A percentile compares a stretch with the other conserved stretches of the same genome.
These are phyloP conservation scores for Patellaria atrata DNA, from an alignment of 495 filamentous ascomycete genomes.

Conservation along the genomic window DNA sequence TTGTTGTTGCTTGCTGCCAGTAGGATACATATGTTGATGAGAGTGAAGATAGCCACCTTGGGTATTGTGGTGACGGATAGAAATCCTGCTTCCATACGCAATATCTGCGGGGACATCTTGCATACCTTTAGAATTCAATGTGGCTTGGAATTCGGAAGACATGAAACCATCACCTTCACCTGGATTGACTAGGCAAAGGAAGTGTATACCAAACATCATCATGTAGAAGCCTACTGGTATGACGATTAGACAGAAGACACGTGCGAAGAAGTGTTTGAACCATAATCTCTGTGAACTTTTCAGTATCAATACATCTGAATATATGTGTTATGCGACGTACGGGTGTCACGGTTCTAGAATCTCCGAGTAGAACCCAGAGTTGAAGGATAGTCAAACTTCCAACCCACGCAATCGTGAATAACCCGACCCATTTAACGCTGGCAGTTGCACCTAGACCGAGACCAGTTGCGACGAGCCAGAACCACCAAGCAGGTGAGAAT, in stretches of 20 bases:
- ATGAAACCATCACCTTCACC: conserved; percentile 98
- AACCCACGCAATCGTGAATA: conserved; percentile 98
- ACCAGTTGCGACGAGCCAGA: conserved; percentile 84
- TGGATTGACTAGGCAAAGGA: conserved; percentile 80
- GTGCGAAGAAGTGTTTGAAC: conserved; percentile 89
- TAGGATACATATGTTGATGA: conserved; percentile 93
- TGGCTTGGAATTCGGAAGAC: conserved; percentile 98
- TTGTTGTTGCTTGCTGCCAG: conserved; percentile 94
- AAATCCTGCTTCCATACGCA: conserved; percentile 71
- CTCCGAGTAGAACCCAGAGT: conserved; percentile 87
- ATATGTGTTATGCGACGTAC: conserved; percentile 26
- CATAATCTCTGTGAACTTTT: conserved; percentile 47
- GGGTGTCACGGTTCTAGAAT: conserved; percentile 66
- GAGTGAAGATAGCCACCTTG: conserved; percentile 97
- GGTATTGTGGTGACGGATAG: conserved; percentile 84
- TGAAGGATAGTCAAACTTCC: conserved; percentile 81
- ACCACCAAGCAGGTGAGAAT: conserved; percentile 88
- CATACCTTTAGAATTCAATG: conserved; percentile 91
- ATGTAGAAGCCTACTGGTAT: conserved; percentile 86
- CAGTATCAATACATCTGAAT: conserved; percentile 1
- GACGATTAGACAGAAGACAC: conserved; percentile 81
- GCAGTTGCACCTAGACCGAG: conserved; percentile 78
- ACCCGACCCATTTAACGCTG: conserved; percentile 96
- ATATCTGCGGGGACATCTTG: conserved; percentile 87
- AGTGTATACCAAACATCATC: conserved; percentile 92